A percentile compares a stretch with the other conserved stretches of the same genome.
Conservation (phyloP, 805 yeast species). For the Metschnikowia lochheadii region DNA sequence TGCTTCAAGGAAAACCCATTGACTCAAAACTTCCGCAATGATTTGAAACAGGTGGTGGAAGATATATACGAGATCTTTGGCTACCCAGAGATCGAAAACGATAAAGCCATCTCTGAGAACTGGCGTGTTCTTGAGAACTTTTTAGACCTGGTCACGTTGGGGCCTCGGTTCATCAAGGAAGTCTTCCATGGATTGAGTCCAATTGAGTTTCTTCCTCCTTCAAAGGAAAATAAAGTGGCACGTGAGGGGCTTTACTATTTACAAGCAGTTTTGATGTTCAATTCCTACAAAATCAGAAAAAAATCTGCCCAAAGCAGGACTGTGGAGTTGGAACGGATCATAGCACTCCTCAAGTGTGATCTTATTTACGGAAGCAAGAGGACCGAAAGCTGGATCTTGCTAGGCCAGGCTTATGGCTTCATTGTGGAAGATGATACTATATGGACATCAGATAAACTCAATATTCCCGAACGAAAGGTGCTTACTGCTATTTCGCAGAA, state of each 20-base stretch:
- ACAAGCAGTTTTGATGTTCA: slow-evolving; percentile 63
- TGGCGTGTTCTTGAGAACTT: slow-evolving; percentile 42
- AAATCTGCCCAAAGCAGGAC: slow-evolving; percentile 76
- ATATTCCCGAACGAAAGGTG: slow-evolving; percentile 54
- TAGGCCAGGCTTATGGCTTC: slow-evolving; percentile 75
- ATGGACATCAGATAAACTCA: slow-evolving; percentile 87
- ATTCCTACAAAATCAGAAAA: slow-evolving; percentile 67
- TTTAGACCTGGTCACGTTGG: slow-evolving; percentile 42
- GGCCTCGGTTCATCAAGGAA: slow-evolving; percentile 42
- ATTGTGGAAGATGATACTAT: slow-evolving; percentile 84
- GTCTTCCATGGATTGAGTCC: slow-evolving; percentile 49
- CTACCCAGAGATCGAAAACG: slow-evolving; percentile 48
- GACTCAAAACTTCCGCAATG: slow-evolving; percentile 57
- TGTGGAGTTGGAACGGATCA: slow-evolving; percentile 74
- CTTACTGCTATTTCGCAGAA: slow-evolving; percentile 63
- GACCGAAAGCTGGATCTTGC: slow-evolving; percentile 79
- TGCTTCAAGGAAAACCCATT: slow-evolving; percentile 59
- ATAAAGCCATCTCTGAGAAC: slow-evolving; percentile 45
- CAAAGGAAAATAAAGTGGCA: slow-evolving; percentile 23
- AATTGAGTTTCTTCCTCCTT: slow-evolving; percentile 28
- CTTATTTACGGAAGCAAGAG: slow-evolving; percentile 61
- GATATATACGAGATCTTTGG: slow-evolving; percentile 67
- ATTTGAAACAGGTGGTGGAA: slow-evolving; percentile 70
- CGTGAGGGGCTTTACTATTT: slow-evolving; percentile 61
- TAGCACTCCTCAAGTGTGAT: slow-evolving; percentile 62